Base-by-base conservation (phyloP, 177 flowering plant species). In the Vitis hybrid region DNA sequence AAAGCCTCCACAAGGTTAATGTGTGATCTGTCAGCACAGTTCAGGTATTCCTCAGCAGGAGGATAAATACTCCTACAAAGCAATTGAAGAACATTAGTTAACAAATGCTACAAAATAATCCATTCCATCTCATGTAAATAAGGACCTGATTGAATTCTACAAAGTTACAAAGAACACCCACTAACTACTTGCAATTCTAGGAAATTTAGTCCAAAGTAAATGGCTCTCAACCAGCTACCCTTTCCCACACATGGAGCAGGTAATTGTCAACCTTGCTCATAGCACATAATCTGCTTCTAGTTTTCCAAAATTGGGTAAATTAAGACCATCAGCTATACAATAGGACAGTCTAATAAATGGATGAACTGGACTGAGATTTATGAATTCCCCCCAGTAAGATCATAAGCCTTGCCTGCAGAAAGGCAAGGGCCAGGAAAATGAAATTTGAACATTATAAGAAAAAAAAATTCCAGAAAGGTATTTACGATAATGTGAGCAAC, bases 1-100 rank as follows among this genome's bases (percentile, higher is more conserved):
- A 96, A 96, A 72, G 87, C 86, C 73, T 96, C 99, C 69, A 96
- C 94, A 72, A 93, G 95, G 68, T 87, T 90, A 55, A 75, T 58
- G 51, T 82, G 81, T 70, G 94, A 76, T 76, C 76, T 87, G 57
- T 88, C 92, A 29, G 87, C 82, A 72, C 81, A 82, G 66, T 79
- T 89, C 51, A 77, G 51, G 68, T 90, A 96, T 58, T 96, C 94
- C 26, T 75, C 84, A 11, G 98, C 98, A 60, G 87, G 88, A 83
- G 93, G 91, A 81, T 84, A 88, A 55, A 51, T 72, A 50, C 83
- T 85, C 88, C 99, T 94, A 73, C 60, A 77, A 65, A 72, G 70
- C 66, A 77, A 74, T n/a, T 12, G 33, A 26, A 14, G 52, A 8
- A 45, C 56, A 70, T 5, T 10, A 58, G 15, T 70, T 19, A 64